These are phyloP conservation scores for Astrothelium macrocarpum DNA, from an alignment of 495 filamentous ascomycete species.

Conservation along the genomic window DNA sequence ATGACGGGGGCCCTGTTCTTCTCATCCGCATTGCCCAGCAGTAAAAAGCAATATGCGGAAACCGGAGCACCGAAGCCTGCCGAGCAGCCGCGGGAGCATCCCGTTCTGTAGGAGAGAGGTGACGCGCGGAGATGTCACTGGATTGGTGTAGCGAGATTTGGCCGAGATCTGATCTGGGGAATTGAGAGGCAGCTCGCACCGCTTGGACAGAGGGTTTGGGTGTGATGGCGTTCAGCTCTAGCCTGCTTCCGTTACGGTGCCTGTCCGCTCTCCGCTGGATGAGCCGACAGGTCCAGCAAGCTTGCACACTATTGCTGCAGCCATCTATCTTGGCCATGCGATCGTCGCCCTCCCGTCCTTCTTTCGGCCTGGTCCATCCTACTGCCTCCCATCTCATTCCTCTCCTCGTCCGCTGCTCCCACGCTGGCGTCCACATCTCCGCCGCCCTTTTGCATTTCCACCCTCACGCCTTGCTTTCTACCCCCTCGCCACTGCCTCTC, in stretches of 20 bases:
- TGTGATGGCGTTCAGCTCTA: not conserved
- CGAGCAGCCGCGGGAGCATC: not conserved
- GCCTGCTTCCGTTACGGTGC: not conserved
- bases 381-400: not conserved
- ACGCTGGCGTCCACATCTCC: not conserved
- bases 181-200: not conserved
- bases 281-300: not conserved
- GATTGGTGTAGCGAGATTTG: not conserved
- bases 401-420: not conserved
- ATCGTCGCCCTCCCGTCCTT: not conserved
- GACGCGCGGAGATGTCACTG: not conserved
- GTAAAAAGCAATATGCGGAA: not conserved
- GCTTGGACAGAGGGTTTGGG: not conserved
- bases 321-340: slow-evolving; percentile 1
- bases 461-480: not conserved
- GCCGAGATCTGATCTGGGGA: not conserved
- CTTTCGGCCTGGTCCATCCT: not conserved
- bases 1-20: not conserved
- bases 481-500: not conserved
- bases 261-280: not conserved
- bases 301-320: not conserved
- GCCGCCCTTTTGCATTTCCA: not conserved
- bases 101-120: not conserved
- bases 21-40: not conserved
- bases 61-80: not conserved